phyloP scores from a whole-genome alignment of 108 stramenopile genomes.

The Nitzschia sp. region DNA sequence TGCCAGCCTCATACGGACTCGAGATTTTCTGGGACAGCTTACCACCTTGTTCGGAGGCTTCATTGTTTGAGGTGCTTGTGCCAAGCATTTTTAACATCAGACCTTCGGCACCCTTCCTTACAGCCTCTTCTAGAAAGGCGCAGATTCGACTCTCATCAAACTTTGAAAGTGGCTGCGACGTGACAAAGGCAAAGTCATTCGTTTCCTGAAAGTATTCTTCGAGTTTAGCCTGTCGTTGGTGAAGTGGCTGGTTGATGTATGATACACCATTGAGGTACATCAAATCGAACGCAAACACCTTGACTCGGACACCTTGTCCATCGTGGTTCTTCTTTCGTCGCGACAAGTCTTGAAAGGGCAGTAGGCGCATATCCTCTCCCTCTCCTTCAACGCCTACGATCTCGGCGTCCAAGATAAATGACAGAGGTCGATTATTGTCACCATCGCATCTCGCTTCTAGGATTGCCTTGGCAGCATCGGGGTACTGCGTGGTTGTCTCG shows the following conservation, averaged over 20 bases:
- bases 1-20: conserved; percentile 44
- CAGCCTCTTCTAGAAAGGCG: conserved; percentile 56
- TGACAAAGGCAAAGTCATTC: conserved; percentile 56
- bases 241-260: conserved; percentile 54
- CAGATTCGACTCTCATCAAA: conserved; percentile 54
- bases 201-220: conserved; percentile 50
- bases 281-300: conserved; percentile 83
- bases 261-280: conserved; percentile 80
- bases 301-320: conserved; percentile 65
- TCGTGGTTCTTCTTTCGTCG: conserved; percentile 46
- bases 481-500: conserved; percentile 80
- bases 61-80: conserved; percentile 23
- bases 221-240: conserved; percentile 51
- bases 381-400: conserved; percentile 70
- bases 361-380: conserved; percentile 41
- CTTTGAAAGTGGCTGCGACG: conserved; percentile 10
- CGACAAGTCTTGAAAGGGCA: conserved; percentile 84
- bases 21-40: background rate
- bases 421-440: background rate
- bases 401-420: conserved; percentile 87
- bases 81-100: conserved; percentile 76
- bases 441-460: conserved; percentile 8
- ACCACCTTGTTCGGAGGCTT: background rate
- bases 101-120: conserved; percentile 83
- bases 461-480: conserved; percentile 53